Evolutionary conservation across 768 basidiomycete species (phyloP).

Genomic region (Strobilomyces confusus): DNA sequence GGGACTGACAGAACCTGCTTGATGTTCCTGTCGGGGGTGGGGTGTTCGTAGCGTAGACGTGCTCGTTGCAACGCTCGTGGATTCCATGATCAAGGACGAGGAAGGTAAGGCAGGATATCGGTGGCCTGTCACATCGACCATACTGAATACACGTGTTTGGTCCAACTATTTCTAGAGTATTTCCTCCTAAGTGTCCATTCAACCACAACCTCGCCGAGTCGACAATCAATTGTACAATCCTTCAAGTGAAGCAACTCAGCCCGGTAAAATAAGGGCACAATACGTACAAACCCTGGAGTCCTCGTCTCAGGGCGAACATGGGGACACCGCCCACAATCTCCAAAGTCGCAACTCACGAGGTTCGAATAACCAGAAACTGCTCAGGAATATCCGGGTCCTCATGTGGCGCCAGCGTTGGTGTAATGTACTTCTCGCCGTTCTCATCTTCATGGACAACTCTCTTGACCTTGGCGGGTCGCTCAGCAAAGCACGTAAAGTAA

Average conservation of each 20-base stretch:
- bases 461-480: slow-evolving; percentile 39
- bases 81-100: slow-evolving; percentile 25
- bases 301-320: neutral
- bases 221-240: neutral
- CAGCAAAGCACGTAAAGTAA: neutral
- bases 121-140: neutral
- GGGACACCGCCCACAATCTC: neutral
- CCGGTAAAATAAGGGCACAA: neutral
- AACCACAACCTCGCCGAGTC: neutral
- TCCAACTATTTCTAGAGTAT: slow-evolving; percentile 3
- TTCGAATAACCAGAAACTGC: slow-evolving; percentile 61
- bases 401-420: slow-evolving; percentile 45
- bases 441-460: slow-evolving; percentile 35
- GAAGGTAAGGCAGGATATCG: neutral
- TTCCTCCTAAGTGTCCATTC: neutral
- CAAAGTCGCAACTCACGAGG: slow-evolving; percentile 12
- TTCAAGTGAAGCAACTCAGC: neutral
- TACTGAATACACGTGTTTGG: slow-evolving; percentile 33
- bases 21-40: slow-evolving; percentile 24
- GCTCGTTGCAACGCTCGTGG: slow-evolving; percentile 28
- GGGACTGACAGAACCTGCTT: neutral
- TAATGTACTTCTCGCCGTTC: slow-evolving; percentile 36
- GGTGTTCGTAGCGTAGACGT: slow-evolving; percentile 38
- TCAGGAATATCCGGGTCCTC: slow-evolving; percentile 69
- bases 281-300: neutral